Percentiles rank a stretch among this genome's conserved stretches.
Evolutionary conservation across 164 flowering plant genomes (phyloP).

Genomic region (Litsea cubeba): DNA sequence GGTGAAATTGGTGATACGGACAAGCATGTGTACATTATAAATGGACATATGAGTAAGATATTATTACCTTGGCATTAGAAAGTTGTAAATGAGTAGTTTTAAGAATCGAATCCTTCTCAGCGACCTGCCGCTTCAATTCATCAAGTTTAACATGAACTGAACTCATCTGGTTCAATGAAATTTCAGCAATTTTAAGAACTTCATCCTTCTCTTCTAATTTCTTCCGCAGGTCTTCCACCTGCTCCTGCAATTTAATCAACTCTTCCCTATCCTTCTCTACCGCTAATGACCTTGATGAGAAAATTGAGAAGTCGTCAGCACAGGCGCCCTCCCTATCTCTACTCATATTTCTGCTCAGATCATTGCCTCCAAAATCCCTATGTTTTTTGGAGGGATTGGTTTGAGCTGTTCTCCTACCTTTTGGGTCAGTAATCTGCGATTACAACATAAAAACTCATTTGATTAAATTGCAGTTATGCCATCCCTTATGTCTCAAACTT

Average conservation of each 20-base stretch:
- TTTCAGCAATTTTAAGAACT: constrained; percentile 55
- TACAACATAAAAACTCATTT: neutral
- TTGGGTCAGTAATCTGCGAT: constrained; percentile 43
- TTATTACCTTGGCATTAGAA: constrained; percentile 73
- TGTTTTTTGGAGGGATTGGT: constrained; percentile 50
- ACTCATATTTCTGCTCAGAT: constrained; percentile 26
- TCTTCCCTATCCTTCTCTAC: constrained; percentile 68
- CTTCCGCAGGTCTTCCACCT: constrained; percentile 65
- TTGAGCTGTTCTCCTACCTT: constrained; percentile 57
- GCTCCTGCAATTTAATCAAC: constrained; percentile 47
- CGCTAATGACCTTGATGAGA: constrained; percentile 40
- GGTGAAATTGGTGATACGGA: too few relatives aligned
- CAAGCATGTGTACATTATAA: too few relatives aligned
- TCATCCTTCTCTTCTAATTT: constrained; percentile 76
- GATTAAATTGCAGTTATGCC: neutral
- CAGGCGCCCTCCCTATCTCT: constrained; percentile 27
- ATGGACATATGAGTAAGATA: too few relatives aligned
- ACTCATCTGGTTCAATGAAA: constrained; percentile 43
- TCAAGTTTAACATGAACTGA: constrained; percentile 37
- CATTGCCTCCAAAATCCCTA: constrained; percentile 45
- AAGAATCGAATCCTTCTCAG: constrained; percentile 69
- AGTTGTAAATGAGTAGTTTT: constrained; percentile 65
- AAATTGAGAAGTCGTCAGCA: constrained; percentile 38
- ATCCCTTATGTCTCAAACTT: neutral
- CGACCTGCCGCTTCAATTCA: constrained; percentile 42